phyloP scores from a whole-genome alignment of 441 rosid genomes.

The Euphorbia corollata region DNA sequence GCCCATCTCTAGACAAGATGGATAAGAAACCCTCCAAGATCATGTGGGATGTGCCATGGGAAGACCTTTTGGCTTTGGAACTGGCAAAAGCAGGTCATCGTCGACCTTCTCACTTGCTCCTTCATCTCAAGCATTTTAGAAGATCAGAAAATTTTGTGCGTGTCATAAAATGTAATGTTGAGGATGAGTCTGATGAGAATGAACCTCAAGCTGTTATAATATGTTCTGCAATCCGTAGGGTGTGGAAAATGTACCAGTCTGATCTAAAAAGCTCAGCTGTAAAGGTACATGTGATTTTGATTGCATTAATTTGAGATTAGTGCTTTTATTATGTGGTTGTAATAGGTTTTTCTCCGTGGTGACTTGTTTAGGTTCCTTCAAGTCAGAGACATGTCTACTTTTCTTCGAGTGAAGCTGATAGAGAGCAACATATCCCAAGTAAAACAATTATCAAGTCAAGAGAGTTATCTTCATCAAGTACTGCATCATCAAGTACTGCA shows the following conservation, averaged over 20 bases:
- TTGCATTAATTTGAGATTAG: too few species aligned
- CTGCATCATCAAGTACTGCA: conserved; percentile 20
- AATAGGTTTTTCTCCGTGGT: conserved; percentile 16
- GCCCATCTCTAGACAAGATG: conserved; percentile 64
- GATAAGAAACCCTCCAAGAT: conserved; percentile 90
- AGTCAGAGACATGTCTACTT: conserved; percentile 78
- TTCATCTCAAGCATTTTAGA: conserved; percentile 77
- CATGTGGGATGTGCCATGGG: conserved; percentile 98
- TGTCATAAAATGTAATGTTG: conserved; percentile 69
- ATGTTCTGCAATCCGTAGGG: conserved; percentile 66
- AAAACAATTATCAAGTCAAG: conserved; percentile 54
- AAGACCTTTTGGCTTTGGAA: conserved; percentile 86
- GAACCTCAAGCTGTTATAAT: conserved; percentile 80
- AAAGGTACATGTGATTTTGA: conserved; percentile 41
- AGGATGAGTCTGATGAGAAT: conserved; percentile 47
- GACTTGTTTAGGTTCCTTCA: conserved; percentile 67
- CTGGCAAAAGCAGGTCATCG: conserved; percentile 79
- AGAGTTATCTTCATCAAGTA: conserved; percentile 52
- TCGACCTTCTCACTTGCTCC: conserved; percentile 80
- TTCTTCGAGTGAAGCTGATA: conserved; percentile 63
- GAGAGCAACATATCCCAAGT: conserved; percentile 31
- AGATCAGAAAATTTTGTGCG: conserved; percentile 88
- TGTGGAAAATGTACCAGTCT: conserved; percentile 81
- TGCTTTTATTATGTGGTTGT: neutral
- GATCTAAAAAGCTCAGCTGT: conserved; percentile 46